A percentile compares a stretch with the other conserved stretches of the same genome.
Conservation (phyloP, 192 early-diverging fungal genomes). For the Paraglomus occultum region DNA sequence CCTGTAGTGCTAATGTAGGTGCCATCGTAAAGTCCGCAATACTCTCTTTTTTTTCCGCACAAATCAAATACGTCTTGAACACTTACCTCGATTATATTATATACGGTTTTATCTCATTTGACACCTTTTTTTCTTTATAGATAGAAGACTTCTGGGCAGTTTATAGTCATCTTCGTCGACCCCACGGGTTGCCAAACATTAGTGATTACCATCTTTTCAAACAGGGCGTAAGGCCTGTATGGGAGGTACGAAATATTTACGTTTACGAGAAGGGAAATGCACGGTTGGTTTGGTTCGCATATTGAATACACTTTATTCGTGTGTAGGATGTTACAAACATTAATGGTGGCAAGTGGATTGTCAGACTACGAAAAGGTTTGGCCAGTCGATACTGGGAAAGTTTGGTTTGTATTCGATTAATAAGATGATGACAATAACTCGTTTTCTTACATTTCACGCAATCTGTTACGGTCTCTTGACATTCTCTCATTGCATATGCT, state of each 20-base stretch:
- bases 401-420: constrained; percentile 48
- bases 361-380: constrained; percentile 88
- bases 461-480: not conserved
- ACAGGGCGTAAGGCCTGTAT: constrained; percentile 87
- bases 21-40: too few species aligned
- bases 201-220: constrained; percentile 95
- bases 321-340: constrained; percentile 71
- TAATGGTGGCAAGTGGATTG: constrained; percentile 95
- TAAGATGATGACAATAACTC: not conserved
- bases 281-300: too few species aligned
- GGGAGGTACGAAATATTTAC: constrained; percentile 62
- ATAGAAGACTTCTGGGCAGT: constrained; percentile 80
- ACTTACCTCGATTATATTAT: too few species aligned
- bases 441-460: constrained; percentile 10
- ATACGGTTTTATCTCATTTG: not conserved
- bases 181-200: constrained; percentile 80
- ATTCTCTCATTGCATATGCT: constrained; percentile 7
- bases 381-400: constrained; percentile 91
- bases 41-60: too few species aligned
- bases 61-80: too few species aligned
- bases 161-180: constrained; percentile 77
- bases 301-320: constrained; percentile 3
- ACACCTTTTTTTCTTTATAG: constrained; percentile 34
- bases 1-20: too few species aligned
- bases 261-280: too few species aligned